These are phyloP conservation scores for Amaranthus palmeri DNA, from an alignment of 148 eudicot genomes.

Conservation along the genomic window DNA sequence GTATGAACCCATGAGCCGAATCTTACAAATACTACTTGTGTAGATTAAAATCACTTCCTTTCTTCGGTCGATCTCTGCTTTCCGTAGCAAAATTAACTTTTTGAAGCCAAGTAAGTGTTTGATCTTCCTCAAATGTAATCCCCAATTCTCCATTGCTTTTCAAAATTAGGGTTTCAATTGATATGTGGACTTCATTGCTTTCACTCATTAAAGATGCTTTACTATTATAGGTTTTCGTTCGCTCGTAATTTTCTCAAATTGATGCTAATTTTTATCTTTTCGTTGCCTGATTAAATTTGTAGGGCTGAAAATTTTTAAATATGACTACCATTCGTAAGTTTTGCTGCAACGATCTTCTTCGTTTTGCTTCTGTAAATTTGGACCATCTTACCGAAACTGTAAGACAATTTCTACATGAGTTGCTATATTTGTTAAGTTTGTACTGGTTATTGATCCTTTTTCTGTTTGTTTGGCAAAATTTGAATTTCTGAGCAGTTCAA, in stretches of 20 bases:
- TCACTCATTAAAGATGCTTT: too few species aligned
- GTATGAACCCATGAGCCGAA: too few species aligned
- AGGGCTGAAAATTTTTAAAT: not conserved
- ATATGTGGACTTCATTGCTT: too few species aligned
- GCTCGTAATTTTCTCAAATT: not conserved
- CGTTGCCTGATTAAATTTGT: too few species aligned
- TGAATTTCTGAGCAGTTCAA: constrained; percentile 59
- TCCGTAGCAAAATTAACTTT: too few species aligned
- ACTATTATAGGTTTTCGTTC: not conserved
- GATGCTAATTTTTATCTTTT: not conserved
- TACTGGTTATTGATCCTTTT: not conserved
- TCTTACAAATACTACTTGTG: too few species aligned
- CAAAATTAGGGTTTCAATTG: too few species aligned
- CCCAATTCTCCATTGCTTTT: too few species aligned
- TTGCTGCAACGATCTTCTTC: constrained; percentile 88
- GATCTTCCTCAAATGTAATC: too few species aligned
- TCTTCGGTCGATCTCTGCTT: too few species aligned
- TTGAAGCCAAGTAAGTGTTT: too few species aligned
- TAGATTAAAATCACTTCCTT: too few species aligned
- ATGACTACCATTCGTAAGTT: constrained; percentile 91
- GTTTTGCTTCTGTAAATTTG: constrained; percentile 77
- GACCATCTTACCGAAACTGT: constrained; percentile 99
- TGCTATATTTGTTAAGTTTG: not conserved
- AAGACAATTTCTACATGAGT: constrained; percentile 6
- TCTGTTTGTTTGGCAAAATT: not conserved